Conservation (phyloP, 1,284 basidiomycete genomes). For the Fomitiporia mediterranea region DNA sequence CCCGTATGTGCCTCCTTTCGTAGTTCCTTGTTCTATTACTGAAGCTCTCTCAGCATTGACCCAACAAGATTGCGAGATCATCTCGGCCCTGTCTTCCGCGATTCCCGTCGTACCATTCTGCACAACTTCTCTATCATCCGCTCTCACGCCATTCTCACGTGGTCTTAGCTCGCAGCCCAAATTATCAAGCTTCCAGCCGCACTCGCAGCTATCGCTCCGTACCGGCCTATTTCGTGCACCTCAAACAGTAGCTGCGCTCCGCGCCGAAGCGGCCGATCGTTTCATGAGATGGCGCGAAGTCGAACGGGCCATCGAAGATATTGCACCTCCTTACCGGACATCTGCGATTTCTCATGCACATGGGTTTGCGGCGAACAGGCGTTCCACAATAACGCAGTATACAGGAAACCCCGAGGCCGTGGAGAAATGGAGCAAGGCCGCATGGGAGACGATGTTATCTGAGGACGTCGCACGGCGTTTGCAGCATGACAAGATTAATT, state of each 20-base stretch:
- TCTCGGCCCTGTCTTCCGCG: slow-evolving; percentile 46
- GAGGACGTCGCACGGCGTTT: slow-evolving; percentile 48
- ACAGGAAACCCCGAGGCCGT: slow-evolving; percentile 34
- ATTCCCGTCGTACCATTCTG: slow-evolving; percentile 36
- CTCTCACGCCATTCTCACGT: slow-evolving; percentile 10
- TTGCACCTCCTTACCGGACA: background rate
- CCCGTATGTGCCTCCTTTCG: slow-evolving; percentile 34
- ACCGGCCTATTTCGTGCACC: slow-evolving; percentile 56
- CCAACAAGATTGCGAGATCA: slow-evolving; percentile 40
- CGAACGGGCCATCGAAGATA: slow-evolving; percentile 41
- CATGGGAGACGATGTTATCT: slow-evolving; percentile 55
- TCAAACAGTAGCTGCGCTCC: slow-evolving; percentile 48
- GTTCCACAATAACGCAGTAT: background rate
- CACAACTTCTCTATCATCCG: slow-evolving; percentile 7
- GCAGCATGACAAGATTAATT: slow-evolving; percentile 11
- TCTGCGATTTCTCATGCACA: background rate
- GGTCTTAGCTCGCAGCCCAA: slow-evolving; percentile 24
- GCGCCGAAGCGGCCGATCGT: slow-evolving; percentile 61
- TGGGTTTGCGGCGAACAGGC: background rate
- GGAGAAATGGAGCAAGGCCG: slow-evolving; percentile 37
- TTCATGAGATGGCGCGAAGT: slow-evolving; percentile 68
- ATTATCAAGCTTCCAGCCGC: slow-evolving; percentile 51
- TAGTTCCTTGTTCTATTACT: background rate
- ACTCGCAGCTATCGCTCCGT: slow-evolving; percentile 46
- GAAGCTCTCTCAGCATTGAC: slow-evolving; percentile 28